Conservation (phyloP, 2,329 filamentous ascomycete genomes). For the Lachnum nothofagi region DNA sequence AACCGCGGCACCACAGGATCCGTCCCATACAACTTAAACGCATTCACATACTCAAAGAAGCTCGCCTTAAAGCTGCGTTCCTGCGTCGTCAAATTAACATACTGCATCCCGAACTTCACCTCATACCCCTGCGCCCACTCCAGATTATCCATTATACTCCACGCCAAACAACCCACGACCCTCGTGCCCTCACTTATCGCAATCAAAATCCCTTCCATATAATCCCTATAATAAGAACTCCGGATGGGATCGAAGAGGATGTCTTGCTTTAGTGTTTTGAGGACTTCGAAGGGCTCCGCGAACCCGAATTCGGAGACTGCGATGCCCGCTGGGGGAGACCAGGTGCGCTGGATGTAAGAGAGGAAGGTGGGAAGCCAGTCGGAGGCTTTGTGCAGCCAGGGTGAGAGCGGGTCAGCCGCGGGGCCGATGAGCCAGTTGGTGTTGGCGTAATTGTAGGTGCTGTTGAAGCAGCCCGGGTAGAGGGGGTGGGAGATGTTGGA, state of each 20-base stretch:
- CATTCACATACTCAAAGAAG: constrained; percentile 30
- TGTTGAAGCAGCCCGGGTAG: constrained; percentile 23
- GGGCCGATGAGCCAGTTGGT: constrained; percentile 24
- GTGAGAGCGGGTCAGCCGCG: constrained; percentile 22
- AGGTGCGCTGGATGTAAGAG: constrained; percentile 27
- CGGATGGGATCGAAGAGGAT: constrained; percentile 76
- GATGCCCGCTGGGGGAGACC: constrained; percentile 22
- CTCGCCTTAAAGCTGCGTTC: constrained; percentile 26
- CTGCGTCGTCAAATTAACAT: constrained; percentile 28
- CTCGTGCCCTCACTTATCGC: constrained; percentile 74
- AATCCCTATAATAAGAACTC: constrained; percentile 69
- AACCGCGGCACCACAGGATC: constrained; percentile 26
- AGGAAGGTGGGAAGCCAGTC: constrained; percentile 27
- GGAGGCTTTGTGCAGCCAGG: constrained; percentile 25
- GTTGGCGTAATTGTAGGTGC: constrained; percentile 14
- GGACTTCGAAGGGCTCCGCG: constrained; percentile 25
- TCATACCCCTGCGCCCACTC: constrained; percentile 38
- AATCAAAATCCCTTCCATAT: constrained; percentile 62
- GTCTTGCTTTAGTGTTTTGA: constrained; percentile 21
- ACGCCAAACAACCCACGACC: constrained; percentile 77
- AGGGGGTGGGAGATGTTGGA: constrained; percentile 26
- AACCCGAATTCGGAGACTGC: constrained; percentile 27
- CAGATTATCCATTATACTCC: constrained; percentile 67
- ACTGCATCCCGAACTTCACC: constrained; percentile 26
- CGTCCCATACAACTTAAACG: constrained; percentile 25